Percentiles rank a stretch among this genome's conserved stretches.
Conservation (phyloP, 345 rosid genomes). For the Pugionium cornutum region DNA sequence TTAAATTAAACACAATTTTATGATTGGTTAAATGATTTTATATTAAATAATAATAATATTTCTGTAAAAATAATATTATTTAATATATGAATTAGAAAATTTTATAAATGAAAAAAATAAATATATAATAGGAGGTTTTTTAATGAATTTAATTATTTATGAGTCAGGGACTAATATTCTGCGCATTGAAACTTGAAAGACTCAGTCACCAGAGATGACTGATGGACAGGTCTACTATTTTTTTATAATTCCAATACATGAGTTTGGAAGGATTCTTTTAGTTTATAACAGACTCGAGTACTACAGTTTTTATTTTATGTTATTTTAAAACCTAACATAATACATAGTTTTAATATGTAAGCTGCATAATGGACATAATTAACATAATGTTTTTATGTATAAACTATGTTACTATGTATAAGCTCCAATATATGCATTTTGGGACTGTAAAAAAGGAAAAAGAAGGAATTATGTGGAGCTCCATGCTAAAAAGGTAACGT, state of each 20-base stretch:
- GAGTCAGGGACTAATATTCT: constrained; percentile 34
- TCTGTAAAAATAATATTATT: no score
- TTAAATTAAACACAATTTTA: no score
- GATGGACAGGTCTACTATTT: constrained; percentile 22
- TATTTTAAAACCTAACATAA: neutral
- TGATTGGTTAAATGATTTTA: no score
- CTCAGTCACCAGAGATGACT: constrained; percentile 4
- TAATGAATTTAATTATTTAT: neutral
- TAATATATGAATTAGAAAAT: no score
- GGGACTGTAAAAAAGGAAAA: constrained; percentile 22
- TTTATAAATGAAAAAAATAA: no score
- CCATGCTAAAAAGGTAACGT: constrained; percentile 35
- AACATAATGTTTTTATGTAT: neutral
- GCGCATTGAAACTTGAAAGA: constrained; percentile 29
- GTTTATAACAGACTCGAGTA: no score
- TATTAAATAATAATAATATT: no score
- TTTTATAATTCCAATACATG: constrained; percentile 4
- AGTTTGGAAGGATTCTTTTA: no score
- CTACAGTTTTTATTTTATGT: neutral
- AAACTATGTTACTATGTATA: neutral
- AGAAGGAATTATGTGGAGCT: constrained; percentile 9
- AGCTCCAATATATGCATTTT: neutral
- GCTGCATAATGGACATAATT: neutral
- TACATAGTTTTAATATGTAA: neutral
- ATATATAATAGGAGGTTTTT: no score